Percentiles rank a stretch among this genome's conserved stretches.
These are phyloP conservation scores for Cyclotella choctawhatcheeana DNA, from an alignment of 108 stramenopile species.

Conservation along the genomic window DNA sequence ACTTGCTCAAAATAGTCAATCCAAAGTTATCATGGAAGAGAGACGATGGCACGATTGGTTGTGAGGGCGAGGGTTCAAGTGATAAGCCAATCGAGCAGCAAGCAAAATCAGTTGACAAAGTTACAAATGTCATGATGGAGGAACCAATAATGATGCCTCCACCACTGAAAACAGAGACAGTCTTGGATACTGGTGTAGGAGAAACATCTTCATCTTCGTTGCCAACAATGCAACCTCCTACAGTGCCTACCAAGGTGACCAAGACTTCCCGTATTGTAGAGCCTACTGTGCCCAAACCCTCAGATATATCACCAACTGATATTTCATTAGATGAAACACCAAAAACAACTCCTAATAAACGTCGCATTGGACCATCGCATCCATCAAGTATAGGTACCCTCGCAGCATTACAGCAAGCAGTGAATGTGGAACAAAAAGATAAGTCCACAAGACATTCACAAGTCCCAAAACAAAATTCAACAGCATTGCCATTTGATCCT, in stretches of 20 bases:
- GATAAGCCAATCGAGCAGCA: background rate
- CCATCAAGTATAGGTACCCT: slow-evolving; percentile 41
- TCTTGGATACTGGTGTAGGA: background rate
- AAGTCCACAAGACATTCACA: too few relatives aligned
- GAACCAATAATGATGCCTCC: slow-evolving; percentile 43
- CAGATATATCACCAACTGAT: background rate
- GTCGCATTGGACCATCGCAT: slow-evolving; percentile 12
- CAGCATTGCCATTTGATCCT: slow-evolving; percentile 36
- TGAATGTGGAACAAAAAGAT: too few relatives aligned
- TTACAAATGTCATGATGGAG: background rate
- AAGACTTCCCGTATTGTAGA: too few relatives aligned
- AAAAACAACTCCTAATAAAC: slow-evolving; percentile 1
- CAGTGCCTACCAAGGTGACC: too few relatives aligned
- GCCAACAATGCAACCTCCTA: slow-evolving; percentile 7
- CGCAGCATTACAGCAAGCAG: slow-evolving; percentile 37
- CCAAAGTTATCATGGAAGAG: slow-evolving; percentile 54
- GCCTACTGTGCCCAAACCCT: background rate
- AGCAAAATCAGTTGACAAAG: background rate
- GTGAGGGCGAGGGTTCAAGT: too few relatives aligned
- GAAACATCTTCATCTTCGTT: background rate
- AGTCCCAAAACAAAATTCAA: slow-evolving; percentile 3
- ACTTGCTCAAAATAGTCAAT: slow-evolving; percentile 68
- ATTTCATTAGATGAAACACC: slow-evolving; percentile 1
- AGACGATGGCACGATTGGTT: slow-evolving; percentile 57
- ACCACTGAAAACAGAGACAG: slow-evolving; percentile 7